Percentiles rank a stretch among this genome's conserved stretches.
phyloP scores from a whole-genome alignment of 2,329 filamentous ascomycete genomes.

The Didymella pinodella region DNA sequence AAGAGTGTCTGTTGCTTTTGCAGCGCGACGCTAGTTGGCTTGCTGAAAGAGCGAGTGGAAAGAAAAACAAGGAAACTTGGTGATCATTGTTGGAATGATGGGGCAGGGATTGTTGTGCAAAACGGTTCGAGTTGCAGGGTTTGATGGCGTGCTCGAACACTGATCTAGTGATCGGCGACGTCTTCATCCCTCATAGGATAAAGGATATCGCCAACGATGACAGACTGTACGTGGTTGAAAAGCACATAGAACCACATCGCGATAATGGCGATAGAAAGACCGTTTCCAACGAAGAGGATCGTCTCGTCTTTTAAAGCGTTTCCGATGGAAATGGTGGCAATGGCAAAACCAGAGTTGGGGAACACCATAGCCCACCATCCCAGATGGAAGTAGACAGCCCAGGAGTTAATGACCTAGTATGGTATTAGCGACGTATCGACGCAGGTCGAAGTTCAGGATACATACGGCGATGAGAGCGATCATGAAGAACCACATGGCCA shows the following conservation, averaged over 20 bases:
- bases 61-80: background rate
- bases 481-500: constrained; percentile 65
- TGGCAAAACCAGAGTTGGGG: constrained; percentile 54
- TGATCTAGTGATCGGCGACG: constrained; percentile 47
- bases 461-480: constrained; percentile 52
- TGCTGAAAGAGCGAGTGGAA: constrained; percentile 25
- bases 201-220: constrained; percentile 62
- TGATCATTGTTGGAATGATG: constrained; percentile 1
- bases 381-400: constrained; percentile 63
- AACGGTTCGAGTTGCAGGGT: constrained; percentile 4
- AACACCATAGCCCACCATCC: constrained; percentile 69
- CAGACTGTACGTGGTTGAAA: constrained; percentile 59
- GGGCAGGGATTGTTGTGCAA: background rate
- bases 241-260: constrained; percentile 64
- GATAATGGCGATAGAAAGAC: constrained; percentile 61
- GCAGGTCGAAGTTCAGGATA: constrained; percentile 1
- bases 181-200: constrained; percentile 68
- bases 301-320: constrained; percentile 46
- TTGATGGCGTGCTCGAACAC: background rate
- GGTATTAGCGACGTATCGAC: constrained; percentile 31
- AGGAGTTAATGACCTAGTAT: constrained; percentile 42
- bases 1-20: constrained; percentile 30
- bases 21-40: constrained; percentile 21
- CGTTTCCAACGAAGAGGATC: constrained; percentile 53
- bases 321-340: constrained; percentile 54